These are phyloP conservation scores for Magnaporthiopsis incrustans DNA, from an alignment of 2,329 filamentous ascomycete genomes.

Conservation along the genomic window DNA sequence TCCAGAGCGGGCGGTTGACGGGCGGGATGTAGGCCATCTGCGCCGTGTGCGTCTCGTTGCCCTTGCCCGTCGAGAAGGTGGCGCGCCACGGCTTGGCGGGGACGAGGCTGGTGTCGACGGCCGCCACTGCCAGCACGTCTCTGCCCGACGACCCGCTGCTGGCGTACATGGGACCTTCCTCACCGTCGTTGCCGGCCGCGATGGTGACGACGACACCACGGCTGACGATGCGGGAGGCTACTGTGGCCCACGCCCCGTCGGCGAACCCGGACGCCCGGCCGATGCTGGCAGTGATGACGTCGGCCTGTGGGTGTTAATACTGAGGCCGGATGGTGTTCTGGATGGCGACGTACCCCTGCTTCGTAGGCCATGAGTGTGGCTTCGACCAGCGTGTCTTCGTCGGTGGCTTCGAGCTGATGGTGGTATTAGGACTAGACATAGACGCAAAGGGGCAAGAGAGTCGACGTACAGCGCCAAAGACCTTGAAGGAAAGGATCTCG, in stretches of 20 bases:
- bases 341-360: conserved; percentile 17
- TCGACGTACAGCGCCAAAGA: conserved; percentile 13
- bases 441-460: too few relatives aligned
- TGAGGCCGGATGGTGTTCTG: too few relatives aligned
- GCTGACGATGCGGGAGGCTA: conserved; percentile 33
- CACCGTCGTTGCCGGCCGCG: conserved; percentile 36
- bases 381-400: conserved; percentile 24
- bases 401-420: conserved; percentile 12
- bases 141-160: conserved; percentile 24
- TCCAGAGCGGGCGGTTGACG: conserved; percentile 10
- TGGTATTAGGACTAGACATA: too few relatives aligned
- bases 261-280: conserved; percentile 23
- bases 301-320: conserved; percentile 11
- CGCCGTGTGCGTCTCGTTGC: conserved; percentile 8
- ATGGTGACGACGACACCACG: conserved; percentile 31
- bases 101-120: conserved; percentile 22
- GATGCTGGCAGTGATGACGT: conserved; percentile 30
- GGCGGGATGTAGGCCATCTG: conserved; percentile 11
- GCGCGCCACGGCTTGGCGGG: conserved; percentile 13
- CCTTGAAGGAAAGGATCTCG: conserved; percentile 16
- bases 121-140: conserved; percentile 34
- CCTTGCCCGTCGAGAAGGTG: conserved; percentile 7
- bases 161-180: conserved; percentile 28
- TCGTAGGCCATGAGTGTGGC: conserved; percentile 26
- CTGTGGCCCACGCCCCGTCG: conserved; percentile 22